Evolutionary conservation across 192 early-diverging fungal genomes (phyloP).

Genomic region (Umbelopsis ramanniana): DNA sequence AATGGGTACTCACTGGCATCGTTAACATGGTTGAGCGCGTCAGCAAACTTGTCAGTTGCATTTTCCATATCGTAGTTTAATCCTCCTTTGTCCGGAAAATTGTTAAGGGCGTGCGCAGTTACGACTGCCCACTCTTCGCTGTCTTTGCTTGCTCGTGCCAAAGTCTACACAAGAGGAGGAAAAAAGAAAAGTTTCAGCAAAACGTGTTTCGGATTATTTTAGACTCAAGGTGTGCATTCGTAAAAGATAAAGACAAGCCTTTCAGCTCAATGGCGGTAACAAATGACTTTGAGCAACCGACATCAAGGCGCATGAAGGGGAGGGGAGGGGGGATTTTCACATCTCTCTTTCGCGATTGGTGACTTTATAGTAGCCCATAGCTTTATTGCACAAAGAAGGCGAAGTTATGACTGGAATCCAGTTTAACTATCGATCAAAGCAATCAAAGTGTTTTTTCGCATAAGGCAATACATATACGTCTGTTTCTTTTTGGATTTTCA

Average conservation of each 20-base stretch:
- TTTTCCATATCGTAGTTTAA: slow-evolving; percentile 15
- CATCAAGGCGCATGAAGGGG: slow-evolving; percentile 10
- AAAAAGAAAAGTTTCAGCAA: background rate
- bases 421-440: slow-evolving; percentile 16
- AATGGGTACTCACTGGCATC: background rate
- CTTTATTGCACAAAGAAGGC: slow-evolving; percentile 9
- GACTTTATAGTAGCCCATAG: slow-evolving; percentile 18
- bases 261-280: background rate
- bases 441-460: slow-evolving; percentile 3
- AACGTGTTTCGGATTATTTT: background rate
- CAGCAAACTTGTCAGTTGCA: slow-evolving; percentile 14
- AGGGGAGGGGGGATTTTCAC: slow-evolving; percentile 1
- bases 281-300: slow-evolving; percentile 17
- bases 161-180: background rate
- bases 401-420: slow-evolving; percentile 13
- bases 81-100: background rate
- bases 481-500: too few species aligned
- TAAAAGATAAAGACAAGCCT: background rate
- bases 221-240: background rate
- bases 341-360: slow-evolving; percentile 23
- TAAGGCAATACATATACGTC: too few species aligned
- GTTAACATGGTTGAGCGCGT: slow-evolving; percentile 6
- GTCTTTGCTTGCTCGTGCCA: slow-evolving; percentile 12
- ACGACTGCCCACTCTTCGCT: slow-evolving; percentile 14
- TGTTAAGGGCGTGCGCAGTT: slow-evolving; percentile 9